Conservation (phyloP, 2,329 filamentous ascomycete species). For the Endoconidiophora polonica region DNA sequence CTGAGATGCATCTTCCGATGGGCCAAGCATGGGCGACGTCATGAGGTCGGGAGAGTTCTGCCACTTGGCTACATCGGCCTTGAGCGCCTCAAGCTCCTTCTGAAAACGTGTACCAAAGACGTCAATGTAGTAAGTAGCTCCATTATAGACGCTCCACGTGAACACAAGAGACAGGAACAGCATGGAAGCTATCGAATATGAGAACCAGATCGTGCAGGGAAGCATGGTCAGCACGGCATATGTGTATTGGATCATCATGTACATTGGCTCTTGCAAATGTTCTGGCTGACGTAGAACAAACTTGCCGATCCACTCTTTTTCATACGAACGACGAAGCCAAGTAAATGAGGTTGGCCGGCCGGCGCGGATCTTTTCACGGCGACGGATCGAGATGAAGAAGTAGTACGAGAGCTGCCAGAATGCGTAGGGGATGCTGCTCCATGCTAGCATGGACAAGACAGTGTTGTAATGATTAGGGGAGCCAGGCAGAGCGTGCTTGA, state of each 20-base stretch:
- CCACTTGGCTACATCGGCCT: conserved; percentile 78
- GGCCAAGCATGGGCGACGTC: conserved; percentile 5
- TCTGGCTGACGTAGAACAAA: conserved; percentile 65
- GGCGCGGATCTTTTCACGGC: conserved; percentile 89
- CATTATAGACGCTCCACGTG: conserved; percentile 89
- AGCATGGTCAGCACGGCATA: conserved; percentile 90
- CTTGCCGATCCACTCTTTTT: conserved; percentile 75
- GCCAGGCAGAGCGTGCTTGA: conserved; percentile 52
- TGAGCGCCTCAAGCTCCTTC: conserved; percentile 82
- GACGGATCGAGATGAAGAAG: conserved; percentile 84
- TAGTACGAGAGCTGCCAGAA: conserved; percentile 90
- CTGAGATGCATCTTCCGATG: background rate
- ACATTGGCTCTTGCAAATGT: conserved; percentile 65
- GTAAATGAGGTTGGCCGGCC: conserved; percentile 94
- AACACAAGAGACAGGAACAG: conserved; percentile 70
- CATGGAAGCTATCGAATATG: conserved; percentile 64
- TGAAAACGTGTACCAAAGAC: conserved; percentile 95
- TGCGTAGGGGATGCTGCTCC: conserved; percentile 85
- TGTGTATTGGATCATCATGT: conserved; percentile 88
- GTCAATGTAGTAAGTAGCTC: conserved; percentile 94
- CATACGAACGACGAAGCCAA: conserved; percentile 85
- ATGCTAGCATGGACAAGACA: conserved; percentile 71
- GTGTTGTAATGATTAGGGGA: conserved; percentile 64
- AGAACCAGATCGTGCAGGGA: conserved; percentile 90
- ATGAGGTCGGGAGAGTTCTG: conserved; percentile 43